Conservation (phyloP, 2,329 filamentous ascomycete genomes). For the Talaromyces funiculosus region DNA sequence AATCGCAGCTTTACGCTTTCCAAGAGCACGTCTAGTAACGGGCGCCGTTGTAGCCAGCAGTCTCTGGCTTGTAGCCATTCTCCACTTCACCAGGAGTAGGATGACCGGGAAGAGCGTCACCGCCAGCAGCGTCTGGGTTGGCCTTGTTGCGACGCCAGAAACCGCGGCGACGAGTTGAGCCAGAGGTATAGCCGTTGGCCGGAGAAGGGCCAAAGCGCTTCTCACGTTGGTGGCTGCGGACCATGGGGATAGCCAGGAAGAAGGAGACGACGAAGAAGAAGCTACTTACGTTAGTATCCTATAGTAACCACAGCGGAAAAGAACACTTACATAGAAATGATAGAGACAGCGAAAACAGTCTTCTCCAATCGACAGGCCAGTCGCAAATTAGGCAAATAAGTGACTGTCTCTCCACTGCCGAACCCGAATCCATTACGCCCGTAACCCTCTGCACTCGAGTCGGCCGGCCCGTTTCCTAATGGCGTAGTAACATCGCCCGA, state of each 20-base stretch:
- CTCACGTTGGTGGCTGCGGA: constrained; percentile 66
- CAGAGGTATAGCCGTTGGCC: constrained; percentile 62
- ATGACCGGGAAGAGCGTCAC: constrained; percentile 34
- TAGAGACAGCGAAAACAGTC: constrained; percentile 69
- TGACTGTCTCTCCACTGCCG: constrained; percentile 18
- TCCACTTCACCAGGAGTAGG: constrained; percentile 37
- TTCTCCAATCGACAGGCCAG: constrained; percentile 71
- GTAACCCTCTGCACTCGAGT: constrained; percentile 44
- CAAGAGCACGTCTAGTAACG: neutral
- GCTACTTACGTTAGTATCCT: constrained; percentile 36
- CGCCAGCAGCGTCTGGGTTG: constrained; percentile 26
- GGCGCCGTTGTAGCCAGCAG: neutral
- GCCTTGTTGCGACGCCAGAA: constrained; percentile 35
- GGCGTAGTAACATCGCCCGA: constrained; percentile 59
- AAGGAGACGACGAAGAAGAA: constrained; percentile 72
- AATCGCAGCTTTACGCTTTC: neutral
- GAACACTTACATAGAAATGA: constrained; percentile 64
- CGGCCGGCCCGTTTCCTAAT: constrained; percentile 59
- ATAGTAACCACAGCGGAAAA: neutral
- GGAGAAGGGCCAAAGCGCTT: constrained; percentile 65
- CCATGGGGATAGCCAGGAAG: constrained; percentile 61
- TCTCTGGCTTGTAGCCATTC: constrained; percentile 15
- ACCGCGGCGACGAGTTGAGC: constrained; percentile 36
- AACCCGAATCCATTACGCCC: constrained; percentile 45
- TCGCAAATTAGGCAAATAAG: constrained; percentile 34